phyloP scores from a whole-genome alignment of 352 stramenopile genomes.

The Globisporangium cylindrosporum region DNA sequence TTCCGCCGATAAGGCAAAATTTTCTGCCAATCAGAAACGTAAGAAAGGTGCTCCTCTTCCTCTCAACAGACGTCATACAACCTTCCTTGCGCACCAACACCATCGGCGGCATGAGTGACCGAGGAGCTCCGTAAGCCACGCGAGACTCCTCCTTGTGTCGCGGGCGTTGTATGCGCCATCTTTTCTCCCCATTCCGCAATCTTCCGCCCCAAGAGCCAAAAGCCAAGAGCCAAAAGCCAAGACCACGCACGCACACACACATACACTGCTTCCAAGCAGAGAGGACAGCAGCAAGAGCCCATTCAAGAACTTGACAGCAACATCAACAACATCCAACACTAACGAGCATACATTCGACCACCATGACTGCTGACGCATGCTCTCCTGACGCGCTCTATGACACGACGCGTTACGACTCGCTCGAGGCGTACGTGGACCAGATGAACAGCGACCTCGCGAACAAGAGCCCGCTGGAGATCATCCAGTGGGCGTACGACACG shows the following conservation, averaged over 20 bases:
- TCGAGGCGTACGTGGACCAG: constrained; percentile 62
- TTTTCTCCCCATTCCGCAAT: constrained; percentile 12
- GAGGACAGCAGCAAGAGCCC: neutral
- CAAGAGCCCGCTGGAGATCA: constrained; percentile 60
- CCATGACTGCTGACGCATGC: constrained; percentile 1
- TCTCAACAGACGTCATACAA: constrained; percentile 6
- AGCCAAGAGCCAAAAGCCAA: too few relatives aligned
- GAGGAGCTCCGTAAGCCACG: neutral
- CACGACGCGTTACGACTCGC: constrained; percentile 41
- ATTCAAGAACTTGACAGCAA: neutral
- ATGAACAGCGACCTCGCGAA: constrained; percentile 54
- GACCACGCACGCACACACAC: neutral
- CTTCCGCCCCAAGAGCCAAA: neutral
- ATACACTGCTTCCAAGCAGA: neutral
- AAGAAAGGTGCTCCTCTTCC: neutral
- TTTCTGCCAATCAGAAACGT: neutral
- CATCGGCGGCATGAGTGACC: neutral
- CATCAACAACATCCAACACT: neutral
- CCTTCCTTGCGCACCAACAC: neutral
- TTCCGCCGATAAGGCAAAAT: neutral
- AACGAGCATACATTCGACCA: neutral
- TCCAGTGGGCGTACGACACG: constrained; percentile 66
- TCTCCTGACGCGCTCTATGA: constrained; percentile 23
- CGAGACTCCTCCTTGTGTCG: neutral
- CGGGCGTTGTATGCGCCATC: constrained; percentile 8